These are phyloP conservation scores for Agaricus sinodeliciosus DNA, from an alignment of 768 basidiomycete species.

Conservation along the genomic window DNA sequence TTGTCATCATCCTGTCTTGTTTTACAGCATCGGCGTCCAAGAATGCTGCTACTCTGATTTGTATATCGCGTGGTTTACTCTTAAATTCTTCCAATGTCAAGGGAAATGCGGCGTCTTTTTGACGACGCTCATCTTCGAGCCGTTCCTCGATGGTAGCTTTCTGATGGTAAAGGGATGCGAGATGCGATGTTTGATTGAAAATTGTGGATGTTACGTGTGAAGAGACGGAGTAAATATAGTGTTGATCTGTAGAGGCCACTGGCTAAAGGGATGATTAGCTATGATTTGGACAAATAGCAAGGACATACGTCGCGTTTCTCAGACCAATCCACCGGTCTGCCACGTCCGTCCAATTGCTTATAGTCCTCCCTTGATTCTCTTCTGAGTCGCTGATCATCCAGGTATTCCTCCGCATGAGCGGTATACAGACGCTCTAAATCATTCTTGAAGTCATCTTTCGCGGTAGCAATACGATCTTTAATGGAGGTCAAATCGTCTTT, in stretches of 20 bases:
- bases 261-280: background rate
- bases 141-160: background rate
- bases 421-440: conserved; percentile 1
- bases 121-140: background rate
- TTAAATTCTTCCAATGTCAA: conserved; percentile 3
- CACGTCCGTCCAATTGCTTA: background rate
- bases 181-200: background rate
- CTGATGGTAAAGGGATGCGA: background rate
- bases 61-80: background rate
- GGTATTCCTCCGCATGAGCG: conserved; percentile 5
- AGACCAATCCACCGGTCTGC: conserved; percentile 4
- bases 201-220: background rate
- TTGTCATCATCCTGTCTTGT: conserved; percentile 10
- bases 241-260: background rate
- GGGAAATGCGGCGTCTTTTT: conserved; percentile 4
- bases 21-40: conserved; percentile 4
- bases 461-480: conserved; percentile 2
- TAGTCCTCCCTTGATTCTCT: conserved; percentile 4
- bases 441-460: background rate
- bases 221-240: background rate
- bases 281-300: background rate
- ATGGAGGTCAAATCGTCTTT: background rate
- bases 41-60: conserved; percentile 10
- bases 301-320: conserved; percentile 6
- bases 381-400: conserved; percentile 4